A percentile compares a stretch with the other conserved stretches of the same genome.
These are phyloP conservation scores for Hanseniaspora lachancei DNA, from an alignment of 805 yeast genomes.

Conservation along the genomic window DNA sequence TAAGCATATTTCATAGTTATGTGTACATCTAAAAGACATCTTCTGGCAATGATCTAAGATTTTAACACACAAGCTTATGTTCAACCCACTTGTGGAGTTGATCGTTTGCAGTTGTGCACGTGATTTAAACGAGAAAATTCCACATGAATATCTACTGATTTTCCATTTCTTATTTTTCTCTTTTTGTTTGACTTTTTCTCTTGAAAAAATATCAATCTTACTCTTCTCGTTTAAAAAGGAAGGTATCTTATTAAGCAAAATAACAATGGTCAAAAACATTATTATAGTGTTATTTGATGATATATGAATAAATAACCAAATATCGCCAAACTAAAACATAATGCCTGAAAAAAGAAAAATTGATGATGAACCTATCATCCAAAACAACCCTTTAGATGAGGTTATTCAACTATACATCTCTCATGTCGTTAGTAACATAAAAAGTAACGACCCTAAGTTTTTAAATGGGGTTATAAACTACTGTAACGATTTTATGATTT, in stretches of 20 bases:
- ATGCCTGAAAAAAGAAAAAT: not conserved
- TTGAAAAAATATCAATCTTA: too few relatives aligned
- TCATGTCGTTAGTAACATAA: slow-evolving; percentile 4
- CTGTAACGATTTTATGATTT: slow-evolving; percentile 10
- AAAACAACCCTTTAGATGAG: slow-evolving; percentile 8
- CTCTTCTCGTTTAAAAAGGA: too few relatives aligned
- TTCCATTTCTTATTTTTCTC: too few relatives aligned
- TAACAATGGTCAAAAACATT: too few relatives aligned
- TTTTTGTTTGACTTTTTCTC: too few relatives aligned
- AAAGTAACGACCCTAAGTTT: slow-evolving; percentile 3
- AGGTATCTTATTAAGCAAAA: too few relatives aligned
- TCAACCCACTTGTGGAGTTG: slow-evolving; percentile 35
- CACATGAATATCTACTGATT: too few relatives aligned
- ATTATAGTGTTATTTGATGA: too few relatives aligned
- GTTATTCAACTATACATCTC: slow-evolving; percentile 8
- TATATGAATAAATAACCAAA: too few relatives aligned
- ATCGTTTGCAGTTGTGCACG: too few relatives aligned
- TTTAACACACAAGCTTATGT: slow-evolving; percentile 53
- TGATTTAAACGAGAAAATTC: too few relatives aligned
- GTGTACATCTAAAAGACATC: not conserved
- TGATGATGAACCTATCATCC: not conserved
- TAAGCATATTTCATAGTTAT: not conserved
- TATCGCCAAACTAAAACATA: not conserved
- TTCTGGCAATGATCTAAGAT: slow-evolving; percentile 29
- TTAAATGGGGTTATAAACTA: slow-evolving; percentile 12